Evolutionary conservation across 257 asterid genomes (phyloP).

Genomic region (Solanum pimpinellifolium): DNA sequence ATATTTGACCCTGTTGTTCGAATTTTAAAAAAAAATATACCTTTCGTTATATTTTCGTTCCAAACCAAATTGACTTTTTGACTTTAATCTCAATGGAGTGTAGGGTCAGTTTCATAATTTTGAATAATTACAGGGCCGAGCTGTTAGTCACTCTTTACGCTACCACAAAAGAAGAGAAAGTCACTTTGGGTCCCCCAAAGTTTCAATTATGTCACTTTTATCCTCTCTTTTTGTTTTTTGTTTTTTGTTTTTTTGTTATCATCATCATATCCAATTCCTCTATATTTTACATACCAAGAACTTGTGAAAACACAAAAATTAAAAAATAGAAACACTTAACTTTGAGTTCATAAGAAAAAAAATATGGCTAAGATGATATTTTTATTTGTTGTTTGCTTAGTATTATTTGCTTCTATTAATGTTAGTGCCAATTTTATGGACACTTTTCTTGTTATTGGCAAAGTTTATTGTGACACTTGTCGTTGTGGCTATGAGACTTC

Average conservation of each 20-base stretch:
- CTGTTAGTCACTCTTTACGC: neutral
- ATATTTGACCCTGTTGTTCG: too few relatives aligned
- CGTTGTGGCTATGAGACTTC: slow-evolving; percentile 64
- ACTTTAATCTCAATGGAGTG: neutral
- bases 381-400: slow-evolving; percentile 18
- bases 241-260: neutral
- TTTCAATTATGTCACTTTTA: neutral
- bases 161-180: neutral
- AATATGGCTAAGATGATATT: slow-evolving; percentile 35
- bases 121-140: neutral
- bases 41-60: neutral
- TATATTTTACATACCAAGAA: neutral
- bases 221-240: neutral
- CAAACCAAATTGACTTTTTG: neutral
- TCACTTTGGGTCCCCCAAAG: neutral
- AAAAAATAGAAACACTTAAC: neutral
- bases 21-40: neutral
- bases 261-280: neutral
- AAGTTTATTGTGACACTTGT: slow-evolving; percentile 74
- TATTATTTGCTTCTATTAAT: slow-evolving; percentile 15
- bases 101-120: neutral
- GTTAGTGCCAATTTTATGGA: slow-evolving; percentile 1
- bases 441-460: slow-evolving; percentile 31
- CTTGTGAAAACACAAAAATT: neutral
- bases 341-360: neutral